Conservation (phyloP, 495 filamentous ascomycete genomes). For the Podospora pseudoanserina region DNA sequence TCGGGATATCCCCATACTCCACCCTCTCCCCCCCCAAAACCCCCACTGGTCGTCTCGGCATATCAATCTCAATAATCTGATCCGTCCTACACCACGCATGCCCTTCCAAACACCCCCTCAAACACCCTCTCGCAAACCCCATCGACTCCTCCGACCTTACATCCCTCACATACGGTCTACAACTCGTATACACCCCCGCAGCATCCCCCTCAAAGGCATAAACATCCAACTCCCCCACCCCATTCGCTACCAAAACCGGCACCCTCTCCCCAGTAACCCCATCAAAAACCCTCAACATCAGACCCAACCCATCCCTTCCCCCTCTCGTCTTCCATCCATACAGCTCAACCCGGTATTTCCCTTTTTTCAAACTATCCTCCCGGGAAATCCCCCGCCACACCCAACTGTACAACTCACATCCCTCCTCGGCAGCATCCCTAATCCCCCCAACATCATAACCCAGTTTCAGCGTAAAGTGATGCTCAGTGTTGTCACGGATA, state of each 20-base stretch:
- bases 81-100: conserved; percentile 1
- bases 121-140: conserved; percentile 3
- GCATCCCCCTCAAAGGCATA: neutral
- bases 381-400: too few relatives aligned
- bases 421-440: neutral
- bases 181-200: neutral
- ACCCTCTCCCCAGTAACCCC: neutral
- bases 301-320: neutral
- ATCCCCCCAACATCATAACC: neutral
- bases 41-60: neutral
- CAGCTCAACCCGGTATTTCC: neutral
- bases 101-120: conserved; percentile 10
- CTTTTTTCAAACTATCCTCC: too few relatives aligned
- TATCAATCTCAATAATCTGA: neutral
- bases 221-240: neutral
- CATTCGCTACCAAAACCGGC: neutral
- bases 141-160: neutral
- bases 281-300: neutral
- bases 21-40: neutral
- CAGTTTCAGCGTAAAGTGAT: neutral
- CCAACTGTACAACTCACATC: neutral
- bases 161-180: neutral
- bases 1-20: neutral
- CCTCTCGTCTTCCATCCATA: neutral
- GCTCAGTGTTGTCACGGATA: neutral